Base-by-base conservation (phyloP, 345 rosid genomes). In the Angophora floribunda region DNA sequence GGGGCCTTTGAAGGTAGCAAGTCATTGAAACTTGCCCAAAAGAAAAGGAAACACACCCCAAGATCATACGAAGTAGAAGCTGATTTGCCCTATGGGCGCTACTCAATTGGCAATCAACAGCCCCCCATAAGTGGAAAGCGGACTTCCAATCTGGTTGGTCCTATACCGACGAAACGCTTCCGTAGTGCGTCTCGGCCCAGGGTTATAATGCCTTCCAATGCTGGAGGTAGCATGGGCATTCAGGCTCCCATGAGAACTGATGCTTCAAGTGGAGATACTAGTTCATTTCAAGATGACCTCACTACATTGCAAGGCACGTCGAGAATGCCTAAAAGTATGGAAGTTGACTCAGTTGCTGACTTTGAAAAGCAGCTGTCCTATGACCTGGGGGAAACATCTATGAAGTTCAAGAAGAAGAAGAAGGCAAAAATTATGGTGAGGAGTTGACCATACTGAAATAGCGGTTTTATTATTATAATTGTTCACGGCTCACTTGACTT, bases 261-360 rank as follows among this genome's bases (percentile, higher is more conserved):
- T 92, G 98, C 96, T 52, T 98, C 99, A 87, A 98, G 99, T 92
- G 99, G 97, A 88, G 99, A 98, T 89, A 96, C 99, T 86, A 95
- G 89, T 93, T 98, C 98, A 89, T 95, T 94, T 93, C 99, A 97
- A 94, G 99, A 98, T 92, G 99, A 97, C 86, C 95, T 93, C 92
- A 95, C 97, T 93, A 93, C 97, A 85, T 89, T 96, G 94, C 93
- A 92, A 90, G 97, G 96, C 87, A 97, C 95, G 88, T 96, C 94
- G 11, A 92, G 93, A 90, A 88, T 94, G 87, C 98, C 94, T 88
- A 98, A 91, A 95, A 92, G 95, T 87, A 87, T 92, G 92, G 99
- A 97, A 92, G 98, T 97, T 88, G 99, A 98, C 70, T 98, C 99
- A 61, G 91, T 89, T 89, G 94, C 90, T 30, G 94, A 94, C 41